Base-by-base conservation (phyloP, 176 grass and related monocot genomes). In the Alloteropsis semialata region DNA sequence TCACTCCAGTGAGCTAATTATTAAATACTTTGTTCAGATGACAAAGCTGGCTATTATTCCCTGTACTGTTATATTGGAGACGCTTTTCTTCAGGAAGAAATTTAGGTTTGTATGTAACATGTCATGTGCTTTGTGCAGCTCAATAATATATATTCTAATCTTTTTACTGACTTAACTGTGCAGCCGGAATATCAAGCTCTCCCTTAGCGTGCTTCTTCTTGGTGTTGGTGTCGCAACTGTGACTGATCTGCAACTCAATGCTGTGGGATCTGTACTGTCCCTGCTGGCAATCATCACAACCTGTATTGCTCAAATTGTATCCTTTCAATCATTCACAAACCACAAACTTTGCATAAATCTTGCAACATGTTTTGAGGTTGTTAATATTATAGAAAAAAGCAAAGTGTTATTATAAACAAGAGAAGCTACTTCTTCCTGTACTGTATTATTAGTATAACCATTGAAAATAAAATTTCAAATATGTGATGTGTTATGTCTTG, bases 31-130 rank as follows among this genome's bases (percentile, higher is more conserved):
- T 86, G 32, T 87, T 69, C 93, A 99, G 93, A 99, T 99, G 96
- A 99, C 96, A 72, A 99, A 99, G 87, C 77, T 99, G 65, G 96
- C 93, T 38, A 99, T 99, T 74, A 99, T 99, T 81, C 96, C 96
- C 48, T 99, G 87, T 59, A 99, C 96, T 71, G 96, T 99, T 76
- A 89, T 99, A 78, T 75, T 99, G 77, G 96, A 99, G 89, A 99
- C 91, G 62, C 89, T 99, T 71, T 96, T 99, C 89, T 94, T 99
- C 85, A 81, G 82, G 67, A 99, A 99, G 89, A 96, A 94, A 53
- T 99, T 99, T 57, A 99, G 93, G 96, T 98, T 84, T 37, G 86
- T 81, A 57, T n/a, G 46, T 79, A 33, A n/a, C 45, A 69, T 17
- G 37, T 36, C 34, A 32, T 88, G 53, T 50, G 28, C 18, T 71